Conservation (phyloP, 768 basidiomycete species). For the Pseudohyphozyma bogoriensis region DNA sequence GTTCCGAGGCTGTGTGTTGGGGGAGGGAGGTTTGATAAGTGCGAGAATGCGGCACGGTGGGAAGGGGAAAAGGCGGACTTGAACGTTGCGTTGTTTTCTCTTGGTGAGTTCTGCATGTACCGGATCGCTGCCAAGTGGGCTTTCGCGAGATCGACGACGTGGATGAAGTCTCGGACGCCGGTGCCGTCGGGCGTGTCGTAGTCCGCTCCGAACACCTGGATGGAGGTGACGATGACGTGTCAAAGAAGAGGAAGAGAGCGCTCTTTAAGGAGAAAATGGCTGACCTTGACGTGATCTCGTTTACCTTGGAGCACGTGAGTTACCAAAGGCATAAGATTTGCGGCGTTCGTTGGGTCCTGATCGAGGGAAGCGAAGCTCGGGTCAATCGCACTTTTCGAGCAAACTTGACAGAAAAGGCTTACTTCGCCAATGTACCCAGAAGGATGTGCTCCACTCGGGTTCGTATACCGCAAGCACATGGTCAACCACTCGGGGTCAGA, state of each 20-base stretch:
- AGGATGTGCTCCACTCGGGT: conserved; percentile 3
- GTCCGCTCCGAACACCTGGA: conserved; percentile 1
- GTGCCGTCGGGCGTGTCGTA: conserved; percentile 6
- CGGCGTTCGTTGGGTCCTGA: conserved; percentile 3
- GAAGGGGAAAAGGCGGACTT: not conserved
- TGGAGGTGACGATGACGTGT: not conserved
- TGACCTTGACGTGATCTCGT: conserved; percentile 5
- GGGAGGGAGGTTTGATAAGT: no score
- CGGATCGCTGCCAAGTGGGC: conserved; percentile 3
- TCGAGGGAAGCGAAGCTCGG: no score
- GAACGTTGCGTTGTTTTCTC: not conserved
- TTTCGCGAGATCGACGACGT: conserved; percentile 9
- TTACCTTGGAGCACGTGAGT: conserved; percentile 6
- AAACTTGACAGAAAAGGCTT: not conserved
- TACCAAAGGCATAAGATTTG: conserved; percentile 5
- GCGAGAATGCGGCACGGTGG: not conserved
- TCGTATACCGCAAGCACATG: conserved; percentile 5
- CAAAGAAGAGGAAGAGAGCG: not conserved
- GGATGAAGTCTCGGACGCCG: conserved; percentile 6
- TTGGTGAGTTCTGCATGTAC: not conserved
- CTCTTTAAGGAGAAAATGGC: not conserved
- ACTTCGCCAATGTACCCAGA: conserved; percentile 7
- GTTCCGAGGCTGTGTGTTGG: conserved; percentile 3
- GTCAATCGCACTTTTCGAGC: not conserved
- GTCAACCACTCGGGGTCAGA: conserved; percentile 4